Conservation (phyloP, 495 filamentous ascomycete genomes). For the Aspergillus panamensis region DNA sequence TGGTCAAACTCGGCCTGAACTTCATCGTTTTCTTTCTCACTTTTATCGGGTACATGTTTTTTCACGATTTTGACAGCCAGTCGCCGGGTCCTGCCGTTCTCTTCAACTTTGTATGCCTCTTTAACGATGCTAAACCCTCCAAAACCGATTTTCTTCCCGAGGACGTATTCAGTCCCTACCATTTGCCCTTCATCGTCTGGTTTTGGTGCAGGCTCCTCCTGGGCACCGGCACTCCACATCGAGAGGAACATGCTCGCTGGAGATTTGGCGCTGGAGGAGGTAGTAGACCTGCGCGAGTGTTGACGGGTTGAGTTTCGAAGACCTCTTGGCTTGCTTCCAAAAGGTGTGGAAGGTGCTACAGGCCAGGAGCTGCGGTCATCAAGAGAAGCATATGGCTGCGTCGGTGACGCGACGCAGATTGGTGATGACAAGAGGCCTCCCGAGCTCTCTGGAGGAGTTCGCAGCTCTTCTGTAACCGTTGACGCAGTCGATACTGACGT, state of each 20-base stretch:
- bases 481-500: slow-evolving; percentile 59
- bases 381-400: slow-evolving; percentile 42
- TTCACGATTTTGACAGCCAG: slow-evolving; percentile 72
- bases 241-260: slow-evolving; percentile 59
- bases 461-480: slow-evolving; percentile 47
- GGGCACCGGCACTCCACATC: slow-evolving; percentile 47
- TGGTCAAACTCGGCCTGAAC: slow-evolving; percentile 72
- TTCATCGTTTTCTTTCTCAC: slow-evolving; percentile 62
- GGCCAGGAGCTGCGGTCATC: slow-evolving; percentile 51
- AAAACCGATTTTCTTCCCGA: slow-evolving; percentile 66
- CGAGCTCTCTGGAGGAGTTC: slow-evolving; percentile 47
- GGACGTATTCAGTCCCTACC: slow-evolving; percentile 67
- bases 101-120: slow-evolving; percentile 65
- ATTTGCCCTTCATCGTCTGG: slow-evolving; percentile 73
- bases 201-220: slow-evolving; percentile 41
- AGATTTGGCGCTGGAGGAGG: slow-evolving; percentile 48
- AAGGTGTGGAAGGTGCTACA: slow-evolving; percentile 37
- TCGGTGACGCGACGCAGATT: slow-evolving; percentile 44
- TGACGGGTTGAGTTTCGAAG: slow-evolving; percentile 38
- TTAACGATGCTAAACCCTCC: slow-evolving; percentile 71
- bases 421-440: slow-evolving; percentile 54
- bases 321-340: slow-evolving; percentile 42
- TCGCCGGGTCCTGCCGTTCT: slow-evolving; percentile 47
- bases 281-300: slow-evolving; percentile 44
- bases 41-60: slow-evolving; percentile 54